Base-by-base conservation (phyloP, 2,329 filamentous ascomycete genomes). In the Malbranchea cinnamomea region DNA sequence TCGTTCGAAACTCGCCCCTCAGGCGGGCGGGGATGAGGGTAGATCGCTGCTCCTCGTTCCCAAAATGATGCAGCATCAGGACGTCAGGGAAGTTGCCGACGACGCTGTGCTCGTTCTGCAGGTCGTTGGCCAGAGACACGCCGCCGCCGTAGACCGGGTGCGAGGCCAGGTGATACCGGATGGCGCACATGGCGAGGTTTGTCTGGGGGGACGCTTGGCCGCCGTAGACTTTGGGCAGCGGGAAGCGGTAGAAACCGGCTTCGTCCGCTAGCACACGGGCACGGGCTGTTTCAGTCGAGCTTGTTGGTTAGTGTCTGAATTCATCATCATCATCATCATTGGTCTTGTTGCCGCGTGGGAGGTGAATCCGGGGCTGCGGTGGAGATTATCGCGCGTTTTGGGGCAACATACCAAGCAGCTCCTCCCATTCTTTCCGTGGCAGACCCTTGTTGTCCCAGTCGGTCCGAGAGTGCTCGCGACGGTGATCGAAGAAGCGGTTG, bases 401-500 rank as follows among this genome's bases (percentile, higher is more conserved):
- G n/a, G n/a, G n/a, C n/a, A n/a, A n/a, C 13, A 13, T 36, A 35
- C 27, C 31, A 9, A 74, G 53, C 1, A 76, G 49, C 2, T 54
- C 51, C 41, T 75, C 69, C 71, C 70, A 75, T 41, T 73, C 69
- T 25, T 57, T 48, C 4, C 59, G 60, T 1, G 71, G 71, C 2
- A 74, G 56, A 2, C 71, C 69, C 33, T 57, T 53, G 23, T 63
- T 62, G 31, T 66, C 62, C 68, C 69, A 75, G 43, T 75, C 62
- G 2, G 71, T 76, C 19, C 71, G 65, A 5, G 67, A 56, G 42
- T 73, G 61, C 41, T 76, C 71, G 38, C 71, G 66, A 11, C 71
- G 63, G 48, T 76, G 66, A 47, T 75, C 70, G 50, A 76, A 75
- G 61, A 76, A 76, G 34, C 69, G 64, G 32, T 69, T 57, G 44